Conservation (phyloP, 2,329 filamentous ascomycete species). For the Bipolaris victoriae region DNA sequence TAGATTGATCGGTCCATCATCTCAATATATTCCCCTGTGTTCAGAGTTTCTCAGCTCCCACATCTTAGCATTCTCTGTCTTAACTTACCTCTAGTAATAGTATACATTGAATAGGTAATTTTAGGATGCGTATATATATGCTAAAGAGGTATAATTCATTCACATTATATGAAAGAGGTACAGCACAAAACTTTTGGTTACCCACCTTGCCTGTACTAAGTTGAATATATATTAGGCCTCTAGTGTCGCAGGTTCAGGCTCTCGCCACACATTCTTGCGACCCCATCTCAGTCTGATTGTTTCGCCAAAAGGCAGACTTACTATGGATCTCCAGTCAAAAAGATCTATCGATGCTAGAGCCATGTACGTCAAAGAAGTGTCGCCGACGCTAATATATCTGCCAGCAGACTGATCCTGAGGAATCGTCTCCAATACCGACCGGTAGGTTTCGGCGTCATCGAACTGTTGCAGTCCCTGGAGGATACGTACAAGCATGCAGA, state of each 20-base stretch:
- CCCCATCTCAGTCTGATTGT: background rate
- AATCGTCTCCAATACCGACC: background rate
- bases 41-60: too few relatives aligned
- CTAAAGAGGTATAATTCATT: too few relatives aligned
- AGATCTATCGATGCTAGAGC: background rate
- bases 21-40: too few relatives aligned
- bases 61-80: too few relatives aligned
- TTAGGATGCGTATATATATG: too few relatives aligned
- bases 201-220: background rate
- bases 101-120: too few relatives aligned
- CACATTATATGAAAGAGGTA: too few relatives aligned
- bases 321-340: background rate
- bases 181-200: background rate
- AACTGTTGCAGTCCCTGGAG: background rate
- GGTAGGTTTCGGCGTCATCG: background rate
- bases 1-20: too few relatives aligned
- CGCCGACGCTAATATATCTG: background rate
- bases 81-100: too few relatives aligned
- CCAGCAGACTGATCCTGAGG: background rate
- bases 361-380: background rate
- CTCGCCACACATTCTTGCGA: background rate
- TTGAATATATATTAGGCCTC: background rate
- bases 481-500: background rate
- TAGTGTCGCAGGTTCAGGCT: background rate
- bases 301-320: background rate